Evolutionary conservation across 2,329 filamentous ascomycete species (phyloP), one percentile per base, ranked within the genome.

Genomic region (Claviceps humidiphila): DNA sequence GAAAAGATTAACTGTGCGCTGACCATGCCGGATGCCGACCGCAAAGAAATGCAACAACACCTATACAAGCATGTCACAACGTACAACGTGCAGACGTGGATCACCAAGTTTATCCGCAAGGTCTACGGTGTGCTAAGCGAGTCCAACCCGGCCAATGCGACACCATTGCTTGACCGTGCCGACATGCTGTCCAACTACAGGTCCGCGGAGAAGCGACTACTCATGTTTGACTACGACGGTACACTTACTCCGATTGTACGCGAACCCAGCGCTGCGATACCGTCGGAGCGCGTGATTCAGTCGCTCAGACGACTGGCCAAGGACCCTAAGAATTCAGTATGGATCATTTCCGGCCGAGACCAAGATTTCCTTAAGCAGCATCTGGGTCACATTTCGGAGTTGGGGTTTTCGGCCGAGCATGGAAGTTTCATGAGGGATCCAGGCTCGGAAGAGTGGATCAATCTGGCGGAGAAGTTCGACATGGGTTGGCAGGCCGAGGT

Each of bases 171-270:
- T 20, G 89, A 97, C 64, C 82, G 83, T 39, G 75, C 81, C 3
- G 75, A 81, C 56, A 69, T 96, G 58, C 73, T 95, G 40, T 72
- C 76, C 51, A 83, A 84, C 55, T 97, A 96, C 68, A 80, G 82
- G 55, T 73, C 77, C 41, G 82, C 89, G 3, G 78, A 78, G 56
- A 88, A 87, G 68, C 82, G 93, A 11, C 75, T 98, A 3, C 95
- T 97, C 73, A 91, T 98, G 87, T 96, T 97, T 64, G 93, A 98
- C 70, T 98, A 98, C 63, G 93, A 98, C 65, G 93, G 93, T 47
- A 98, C 93, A 0, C 77, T 98, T 51, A 97, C 93, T 3, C 88
- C 90, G 0, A 97, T 98, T 60, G 93, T 97, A 52, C 85, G 86
- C 59, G 89, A 97, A 62, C 93, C 93, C 1, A 84, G 85, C 58